Base-by-base conservation (phyloP, 2,329 filamentous ascomycete genomes). In the Furcasterigmium furcatum region DNA sequence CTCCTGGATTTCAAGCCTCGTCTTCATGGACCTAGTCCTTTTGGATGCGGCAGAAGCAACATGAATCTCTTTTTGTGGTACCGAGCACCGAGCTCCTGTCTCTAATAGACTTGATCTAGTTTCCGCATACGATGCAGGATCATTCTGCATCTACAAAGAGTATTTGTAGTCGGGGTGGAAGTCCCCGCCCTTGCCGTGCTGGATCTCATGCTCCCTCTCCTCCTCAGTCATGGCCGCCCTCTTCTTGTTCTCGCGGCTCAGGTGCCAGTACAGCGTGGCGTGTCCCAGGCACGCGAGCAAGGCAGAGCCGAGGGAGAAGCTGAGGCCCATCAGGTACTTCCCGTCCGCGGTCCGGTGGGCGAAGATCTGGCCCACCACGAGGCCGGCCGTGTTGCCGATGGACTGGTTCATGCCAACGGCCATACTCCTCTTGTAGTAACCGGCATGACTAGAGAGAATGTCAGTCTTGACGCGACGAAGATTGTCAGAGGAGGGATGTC, bases 151-250 rank as follows among this genome's bases (percentile, higher is more conserved):
- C n/a, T n/a, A 61, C 52, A 51, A 51, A 41, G 55, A 43, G 41
- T 55, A 49, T 14, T 45, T 44, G 47, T 51, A 55, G 43, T 57
- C 51, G 3, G 51, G 52, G 44, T 58, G 52, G 50, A 54, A 58
- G 43, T 58, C 56, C 3, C 55, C 53, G 16, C 42, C 41, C 44
- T 53, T 55, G 24, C 54, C 52, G 10, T 49, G 43, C 29, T 43
- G 35, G 38, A 60, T 55, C 21, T 55, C 51, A 5, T 47, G 16
- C 41, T 51, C 35, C 38, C 50, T 47, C 49, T 57, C 47, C 43
- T 57, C 55, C n/a, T 45, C 42, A 13, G 55, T 52, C 47, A 55
- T 34, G 7, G 6, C 36, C 8, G 54, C 49, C 10, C 56, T 39
- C 42, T 45, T 50, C 25, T 38, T 45, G 46, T 58, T 58, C 43